phyloP scores from a whole-genome alignment of 176 grass and related monocot species.

The Musa acuminata region DNA sequence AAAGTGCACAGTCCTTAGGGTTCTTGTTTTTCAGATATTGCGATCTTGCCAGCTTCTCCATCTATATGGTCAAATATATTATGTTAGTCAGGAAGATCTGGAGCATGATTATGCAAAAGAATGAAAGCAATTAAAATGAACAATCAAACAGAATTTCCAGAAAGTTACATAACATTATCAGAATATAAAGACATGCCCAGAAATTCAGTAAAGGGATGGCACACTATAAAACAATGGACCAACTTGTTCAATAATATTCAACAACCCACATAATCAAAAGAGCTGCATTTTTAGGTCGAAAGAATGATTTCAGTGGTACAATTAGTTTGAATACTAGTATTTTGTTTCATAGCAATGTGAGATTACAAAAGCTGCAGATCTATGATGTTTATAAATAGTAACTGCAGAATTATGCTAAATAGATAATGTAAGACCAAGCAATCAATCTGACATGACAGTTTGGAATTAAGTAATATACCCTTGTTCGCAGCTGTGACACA shows the following conservation, averaged over 20 bases:
- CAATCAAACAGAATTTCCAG: background rate
- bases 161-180: background rate
- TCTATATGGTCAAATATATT: conserved; percentile 55
- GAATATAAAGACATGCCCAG: background rate
- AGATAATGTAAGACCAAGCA: background rate
- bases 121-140: background rate
- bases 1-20: conserved; percentile 84
- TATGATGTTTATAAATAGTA: conserved; percentile 1
- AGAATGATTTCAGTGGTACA: background rate
- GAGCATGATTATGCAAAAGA: background rate
- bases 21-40: conserved; percentile 93
- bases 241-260: background rate
- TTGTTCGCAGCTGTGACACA: conserved; percentile 56
- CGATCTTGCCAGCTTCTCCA: conserved; percentile 89
- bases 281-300: background rate
- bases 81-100: conserved; percentile 27
- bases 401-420: background rate
- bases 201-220: background rate
- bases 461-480: conserved; percentile 41
- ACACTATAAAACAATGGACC: background rate
- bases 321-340: background rate
- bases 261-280: background rate
- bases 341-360: background rate
- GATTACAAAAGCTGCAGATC: background rate
- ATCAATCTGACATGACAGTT: background rate